A percentile compares a stretch with the other conserved stretches of the same genome.
Conservation (phyloP, 2,329 filamentous ascomycete species). For the Elsinoe fawcettii region DNA sequence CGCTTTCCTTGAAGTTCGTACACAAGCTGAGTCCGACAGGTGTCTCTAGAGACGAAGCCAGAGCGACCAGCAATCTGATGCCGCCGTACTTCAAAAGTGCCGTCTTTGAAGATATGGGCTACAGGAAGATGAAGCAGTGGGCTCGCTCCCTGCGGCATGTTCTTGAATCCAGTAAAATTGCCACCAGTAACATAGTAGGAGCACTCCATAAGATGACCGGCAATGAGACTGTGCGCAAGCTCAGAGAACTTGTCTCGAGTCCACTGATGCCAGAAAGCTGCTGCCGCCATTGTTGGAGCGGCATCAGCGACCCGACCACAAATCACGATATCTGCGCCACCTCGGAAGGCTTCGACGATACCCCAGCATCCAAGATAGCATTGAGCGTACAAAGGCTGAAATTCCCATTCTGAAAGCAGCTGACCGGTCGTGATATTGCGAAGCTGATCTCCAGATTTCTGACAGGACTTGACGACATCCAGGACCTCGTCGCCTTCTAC, state of each 20-base stretch:
- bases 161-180: conserved; percentile 40
- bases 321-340: conserved; percentile 39
- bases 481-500: conserved; percentile 39
- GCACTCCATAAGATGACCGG: conserved; percentile 40
- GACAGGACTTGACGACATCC: neutral
- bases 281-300: conserved; percentile 37
- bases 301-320: conserved; percentile 40
- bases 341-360: conserved; percentile 35
- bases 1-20: conserved; percentile 50
- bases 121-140: conserved; percentile 31
- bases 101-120: conserved; percentile 29
- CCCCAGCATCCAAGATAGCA: conserved; percentile 39
- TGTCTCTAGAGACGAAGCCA: conserved; percentile 39
- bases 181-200: conserved; percentile 36
- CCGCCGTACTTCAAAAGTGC: conserved; percentile 28
- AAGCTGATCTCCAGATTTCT: neutral
- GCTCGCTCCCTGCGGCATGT: conserved; percentile 26
- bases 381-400: conserved; percentile 26
- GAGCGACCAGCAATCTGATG: conserved; percentile 30
- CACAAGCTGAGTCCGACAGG: conserved; percentile 45
- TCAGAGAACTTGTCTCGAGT: conserved; percentile 31
- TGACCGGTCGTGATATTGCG: conserved; percentile 8
- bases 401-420: neutral
- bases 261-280: conserved; percentile 42
- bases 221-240: conserved; percentile 36